Conservation (phyloP, 192 early-diverging fungal genomes). For the Entophlyctis helioformis region DNA sequence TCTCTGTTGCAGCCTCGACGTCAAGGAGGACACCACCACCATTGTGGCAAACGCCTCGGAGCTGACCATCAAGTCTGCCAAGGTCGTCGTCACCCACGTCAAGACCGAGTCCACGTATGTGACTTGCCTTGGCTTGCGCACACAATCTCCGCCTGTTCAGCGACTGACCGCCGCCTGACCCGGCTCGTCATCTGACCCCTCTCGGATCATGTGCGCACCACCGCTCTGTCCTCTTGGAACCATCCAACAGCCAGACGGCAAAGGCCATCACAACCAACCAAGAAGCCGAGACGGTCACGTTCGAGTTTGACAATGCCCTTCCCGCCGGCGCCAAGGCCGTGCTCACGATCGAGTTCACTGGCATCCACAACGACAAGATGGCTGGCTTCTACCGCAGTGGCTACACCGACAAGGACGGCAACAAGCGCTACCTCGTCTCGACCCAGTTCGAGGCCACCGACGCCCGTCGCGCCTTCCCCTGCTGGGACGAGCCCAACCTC, state of each 20-base stretch:
- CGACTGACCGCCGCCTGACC: conserved; percentile 1
- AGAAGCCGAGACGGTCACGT: conserved; percentile 29
- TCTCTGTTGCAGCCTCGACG: conserved; percentile 11
- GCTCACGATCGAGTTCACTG: conserved; percentile 33
- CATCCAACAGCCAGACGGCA: conserved; percentile 20
- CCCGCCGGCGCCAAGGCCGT: conserved; percentile 27
- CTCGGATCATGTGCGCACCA: background rate
- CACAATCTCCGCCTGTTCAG: background rate
- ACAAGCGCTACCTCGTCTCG: conserved; percentile 58
- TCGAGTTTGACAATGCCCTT: conserved; percentile 30
- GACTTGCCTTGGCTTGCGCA: background rate
- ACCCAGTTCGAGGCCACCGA: conserved; percentile 95
- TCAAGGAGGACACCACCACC: conserved; percentile 24
- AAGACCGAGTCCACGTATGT: conserved; percentile 21
- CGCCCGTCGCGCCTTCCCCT: conserved; percentile 87
- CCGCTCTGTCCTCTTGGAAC: background rate
- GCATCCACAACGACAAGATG: conserved; percentile 67
- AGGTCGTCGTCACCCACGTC: conserved; percentile 10
- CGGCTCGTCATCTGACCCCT: background rate
- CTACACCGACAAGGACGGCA: conserved; percentile 44
- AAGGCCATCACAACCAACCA: conserved; percentile 25
- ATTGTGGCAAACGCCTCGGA: conserved; percentile 34
- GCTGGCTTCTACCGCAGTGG: conserved; percentile 84
- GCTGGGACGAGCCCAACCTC: conserved; percentile 90
- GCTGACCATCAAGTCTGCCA: conserved; percentile 15